A percentile compares a stretch with the other conserved stretches of the same genome.
These are phyloP conservation scores for Candida silvatica DNA, from an alignment of 805 yeast genomes.

Conservation along the genomic window DNA sequence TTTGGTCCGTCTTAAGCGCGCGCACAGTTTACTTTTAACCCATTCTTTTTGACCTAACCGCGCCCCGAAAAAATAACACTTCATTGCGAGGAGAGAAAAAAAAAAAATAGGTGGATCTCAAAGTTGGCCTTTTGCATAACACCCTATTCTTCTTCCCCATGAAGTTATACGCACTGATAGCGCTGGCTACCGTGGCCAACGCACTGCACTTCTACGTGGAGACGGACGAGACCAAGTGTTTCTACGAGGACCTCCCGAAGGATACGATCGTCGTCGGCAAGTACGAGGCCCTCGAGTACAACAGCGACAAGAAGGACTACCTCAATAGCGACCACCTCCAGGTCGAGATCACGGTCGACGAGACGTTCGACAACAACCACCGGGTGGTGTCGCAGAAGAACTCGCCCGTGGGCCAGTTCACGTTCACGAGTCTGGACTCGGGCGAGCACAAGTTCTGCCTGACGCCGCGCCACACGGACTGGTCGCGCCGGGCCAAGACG, in stretches of 20 bases:
- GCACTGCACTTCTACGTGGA: slow-evolving; percentile 75
- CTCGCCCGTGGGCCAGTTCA: slow-evolving; percentile 56
- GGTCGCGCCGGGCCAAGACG: slow-evolving; percentile 43
- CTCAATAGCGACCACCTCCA: slow-evolving; percentile 43
- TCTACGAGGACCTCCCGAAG: slow-evolving; percentile 69
- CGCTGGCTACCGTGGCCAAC: slow-evolving; percentile 11
- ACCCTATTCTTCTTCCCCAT: neutral
- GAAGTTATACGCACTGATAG: neutral
- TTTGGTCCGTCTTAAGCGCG: no score
- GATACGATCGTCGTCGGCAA: slow-evolving; percentile 77
- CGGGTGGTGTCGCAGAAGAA: slow-evolving; percentile 66
- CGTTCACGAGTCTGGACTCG: slow-evolving; percentile 63
- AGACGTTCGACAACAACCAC: slow-evolving; percentile 71
- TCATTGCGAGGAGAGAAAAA: no score
- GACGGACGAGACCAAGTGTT: slow-evolving; percentile 73
- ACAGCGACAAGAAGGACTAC: slow-evolving; percentile 37
- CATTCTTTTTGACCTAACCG: no score
- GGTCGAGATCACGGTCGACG: slow-evolving; percentile 65
- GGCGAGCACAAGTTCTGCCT: slow-evolving; percentile 78
- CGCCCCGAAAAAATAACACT: no score
- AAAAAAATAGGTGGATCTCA: no score
- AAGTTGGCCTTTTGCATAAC: no score
- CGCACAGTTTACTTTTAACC: no score
- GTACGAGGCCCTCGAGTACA: slow-evolving; percentile 60
- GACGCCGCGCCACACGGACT: slow-evolving; percentile 38